These are phyloP conservation scores for Cercospora zeae-maydis DNA, from an alignment of 2,329 filamentous ascomycete genomes.

Conservation along the genomic window DNA sequence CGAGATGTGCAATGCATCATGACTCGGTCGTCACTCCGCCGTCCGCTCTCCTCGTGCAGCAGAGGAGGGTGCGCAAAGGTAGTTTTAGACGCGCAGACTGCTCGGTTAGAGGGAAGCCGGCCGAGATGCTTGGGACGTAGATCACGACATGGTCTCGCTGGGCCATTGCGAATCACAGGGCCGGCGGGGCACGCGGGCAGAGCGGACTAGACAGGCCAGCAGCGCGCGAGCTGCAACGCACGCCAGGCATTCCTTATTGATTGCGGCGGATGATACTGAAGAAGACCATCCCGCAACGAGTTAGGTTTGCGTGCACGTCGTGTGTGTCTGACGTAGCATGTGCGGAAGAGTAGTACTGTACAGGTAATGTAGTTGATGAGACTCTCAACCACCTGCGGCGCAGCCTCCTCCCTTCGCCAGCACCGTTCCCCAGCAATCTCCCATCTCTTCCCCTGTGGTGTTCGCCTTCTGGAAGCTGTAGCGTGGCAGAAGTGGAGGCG, in stretches of 20 bases:
- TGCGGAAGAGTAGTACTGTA: not conserved
- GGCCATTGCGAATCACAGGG: constrained; percentile 9
- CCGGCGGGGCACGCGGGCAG: constrained; percentile 3
- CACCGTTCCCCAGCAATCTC: not conserved
- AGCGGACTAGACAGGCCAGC: constrained; percentile 5
- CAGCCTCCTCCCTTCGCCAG: not conserved
- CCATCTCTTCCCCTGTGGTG: not conserved
- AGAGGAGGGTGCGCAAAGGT: not conserved
- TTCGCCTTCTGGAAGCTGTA: not conserved
- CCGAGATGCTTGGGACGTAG: constrained; percentile 10
- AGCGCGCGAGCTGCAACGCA: not conserved
- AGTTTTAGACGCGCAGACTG: not conserved
- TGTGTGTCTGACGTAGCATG: constrained; percentile 5
- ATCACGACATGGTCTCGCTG: constrained; percentile 2
- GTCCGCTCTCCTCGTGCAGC: too few relatives aligned
- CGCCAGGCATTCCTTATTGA: not conserved
- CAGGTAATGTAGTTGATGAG: too few relatives aligned
- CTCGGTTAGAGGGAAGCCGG: constrained; percentile 9
- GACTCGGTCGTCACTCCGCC: too few relatives aligned
- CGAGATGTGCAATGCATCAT: not conserved
- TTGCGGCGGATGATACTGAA: not conserved
- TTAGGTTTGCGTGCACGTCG: not conserved
- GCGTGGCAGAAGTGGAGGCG: constrained; percentile 1
- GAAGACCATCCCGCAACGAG: not conserved
- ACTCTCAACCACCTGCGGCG: constrained; percentile 4